Percentiles rank a stretch among this genome's conserved stretches.
Conservation (phyloP, 768 basidiomycete species). For the Glaciozyma antarctica region DNA sequence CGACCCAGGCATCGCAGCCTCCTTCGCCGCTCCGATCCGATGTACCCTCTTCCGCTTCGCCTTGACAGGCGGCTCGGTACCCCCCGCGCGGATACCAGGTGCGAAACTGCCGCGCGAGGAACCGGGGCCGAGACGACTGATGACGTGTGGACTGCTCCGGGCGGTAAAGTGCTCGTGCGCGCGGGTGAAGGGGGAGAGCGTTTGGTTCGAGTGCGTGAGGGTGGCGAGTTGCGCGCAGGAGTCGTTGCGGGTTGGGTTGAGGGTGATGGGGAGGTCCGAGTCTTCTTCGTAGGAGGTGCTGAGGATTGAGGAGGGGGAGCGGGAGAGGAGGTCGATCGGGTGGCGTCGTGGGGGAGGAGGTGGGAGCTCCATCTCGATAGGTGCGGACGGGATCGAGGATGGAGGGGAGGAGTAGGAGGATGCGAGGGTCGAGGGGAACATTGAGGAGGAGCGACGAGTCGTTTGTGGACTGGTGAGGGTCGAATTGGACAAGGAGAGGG, state of each 20-base stretch:
- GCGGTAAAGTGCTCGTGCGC: constrained; percentile 75
- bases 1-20: not conserved
- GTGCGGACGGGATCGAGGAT: not conserved
- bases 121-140: not conserved
- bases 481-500: constrained; percentile 20
- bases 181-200: constrained; percentile 84
- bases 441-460: not conserved
- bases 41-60: constrained; percentile 69
- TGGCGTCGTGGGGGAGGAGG: constrained; percentile 15
- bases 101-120: not conserved
- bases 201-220: constrained; percentile 81
- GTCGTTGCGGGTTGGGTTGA: constrained; percentile 59
- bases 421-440: constrained; percentile 7
- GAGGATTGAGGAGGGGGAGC: constrained; percentile 25
- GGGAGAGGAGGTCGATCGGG: constrained; percentile 28
- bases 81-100: not conserved
- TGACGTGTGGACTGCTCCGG: constrained; percentile 10
- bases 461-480: constrained; percentile 17
- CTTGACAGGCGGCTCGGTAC: constrained; percentile 42
- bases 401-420: constrained; percentile 6
- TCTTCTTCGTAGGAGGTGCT: constrained; percentile 17
- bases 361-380: not conserved
- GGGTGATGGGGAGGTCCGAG: constrained; percentile 37
- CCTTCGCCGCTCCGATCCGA: constrained; percentile 45
- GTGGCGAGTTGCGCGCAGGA: constrained; percentile 77